Evolutionary conservation across 208 protist species (phyloP), one percentile per base, ranked within the genome.

Genomic region (Wallacemonas sp.): DNA sequence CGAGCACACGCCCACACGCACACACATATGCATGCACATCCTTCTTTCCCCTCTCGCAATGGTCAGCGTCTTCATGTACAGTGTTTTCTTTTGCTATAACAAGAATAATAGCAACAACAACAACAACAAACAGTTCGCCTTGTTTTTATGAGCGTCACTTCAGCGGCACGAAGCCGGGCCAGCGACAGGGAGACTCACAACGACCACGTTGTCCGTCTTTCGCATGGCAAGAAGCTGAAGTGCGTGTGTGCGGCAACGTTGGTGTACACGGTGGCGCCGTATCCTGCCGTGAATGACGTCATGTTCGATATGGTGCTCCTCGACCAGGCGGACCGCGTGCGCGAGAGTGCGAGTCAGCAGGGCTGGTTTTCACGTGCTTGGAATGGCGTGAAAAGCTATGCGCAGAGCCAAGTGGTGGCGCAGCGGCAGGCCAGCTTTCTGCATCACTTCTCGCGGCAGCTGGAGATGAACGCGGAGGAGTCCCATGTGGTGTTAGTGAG

Each of bases 181-280:
- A 41, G 36, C 36, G 36, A 14, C 6, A 14, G 9, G 36, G 9
- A 41, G 9, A 17, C 1, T 27, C 17, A 9, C 6, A 51, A 41
- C 33, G 24, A 39, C 34, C 19, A 69, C 53, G 62, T 1, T 6
- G 64, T 69, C n/a, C 14, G 12, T 6, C 33, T 41, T 8, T 4
- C 6, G 28, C 51, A 58, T 21, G 51, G 51, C n/a, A 45, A 62
- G 38, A 62, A 62, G 34, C 58, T 27, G 21, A 31, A 54, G 62
- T 79, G 58, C 22, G 53, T 67, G 11, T 77, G 74, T 24, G 76
- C 79, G n/a, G 77, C 72, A 5, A 84, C 74, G 9, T 66, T 90
- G 14, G 80, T 77, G 22, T 90, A 86, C 65, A 33, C 34, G 26
- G 66, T 79, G 17, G 72, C 83, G n/a, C 79, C 83, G 38, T 75